Evolutionary conservation across 2,329 filamentous ascomycete species (phyloP).

Genomic region (Camillea tinctor): DNA sequence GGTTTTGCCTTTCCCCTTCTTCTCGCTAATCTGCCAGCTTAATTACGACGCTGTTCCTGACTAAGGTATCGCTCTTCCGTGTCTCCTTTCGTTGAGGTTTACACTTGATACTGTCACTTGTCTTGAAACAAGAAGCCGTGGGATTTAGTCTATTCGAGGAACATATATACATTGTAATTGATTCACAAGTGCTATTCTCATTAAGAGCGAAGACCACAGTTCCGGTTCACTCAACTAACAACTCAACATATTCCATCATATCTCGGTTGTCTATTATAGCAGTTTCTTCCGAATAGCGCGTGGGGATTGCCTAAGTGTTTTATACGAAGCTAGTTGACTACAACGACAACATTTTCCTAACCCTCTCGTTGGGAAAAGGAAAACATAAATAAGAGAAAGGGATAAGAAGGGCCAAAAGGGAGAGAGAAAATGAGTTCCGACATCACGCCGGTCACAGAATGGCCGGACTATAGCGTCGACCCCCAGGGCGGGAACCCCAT

Average conservation of each 20-base stretch:
- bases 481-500: conserved; percentile 43
- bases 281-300: no score
- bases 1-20: not conserved
- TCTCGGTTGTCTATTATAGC: no score
- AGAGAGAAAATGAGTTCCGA: not conserved
- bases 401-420: not conserved
- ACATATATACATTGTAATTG: no score
- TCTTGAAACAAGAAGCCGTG: no score
- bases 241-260: no score
- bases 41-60: not conserved
- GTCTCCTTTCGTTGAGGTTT: not conserved
- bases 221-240: no score
- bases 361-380: not conserved
- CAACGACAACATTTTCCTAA: no score
- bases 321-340: no score
- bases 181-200: no score
- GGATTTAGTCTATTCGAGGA: not conserved
- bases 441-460: conserved; percentile 35
- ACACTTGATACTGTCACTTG: no score
- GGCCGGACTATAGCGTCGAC: conserved; percentile 41
- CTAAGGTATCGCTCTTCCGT: not conserved
- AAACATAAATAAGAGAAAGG: not conserved
- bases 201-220: no score
- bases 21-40: not conserved
- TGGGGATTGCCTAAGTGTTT: no score